These are phyloP conservation scores for Cylindrodendrum hubeiense DNA, from an alignment of 2,329 filamentous ascomycete genomes.

Conservation along the genomic window DNA sequence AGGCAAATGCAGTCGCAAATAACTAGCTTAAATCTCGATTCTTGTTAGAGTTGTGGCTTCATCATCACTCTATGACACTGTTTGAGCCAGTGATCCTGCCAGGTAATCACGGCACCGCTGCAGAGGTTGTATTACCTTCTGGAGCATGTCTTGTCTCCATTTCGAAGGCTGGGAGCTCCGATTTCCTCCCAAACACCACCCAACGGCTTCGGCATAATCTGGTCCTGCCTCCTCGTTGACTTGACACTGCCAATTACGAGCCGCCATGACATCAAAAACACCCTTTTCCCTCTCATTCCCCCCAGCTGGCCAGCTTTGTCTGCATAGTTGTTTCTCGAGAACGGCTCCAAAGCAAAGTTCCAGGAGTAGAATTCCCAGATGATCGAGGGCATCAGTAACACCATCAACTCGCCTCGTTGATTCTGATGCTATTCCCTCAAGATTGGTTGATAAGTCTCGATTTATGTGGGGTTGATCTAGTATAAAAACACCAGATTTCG, in stretches of 20 bases:
- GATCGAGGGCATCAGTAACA: neutral
- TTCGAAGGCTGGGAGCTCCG: neutral
- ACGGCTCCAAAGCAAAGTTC: neutral
- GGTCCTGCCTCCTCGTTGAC: constrained; percentile 14
- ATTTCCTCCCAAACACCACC: constrained; percentile 17
- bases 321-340: neutral
- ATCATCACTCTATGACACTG: neutral
- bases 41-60: too few species aligned
- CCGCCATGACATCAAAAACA: constrained; percentile 12
- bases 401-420: neutral
- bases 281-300: neutral
- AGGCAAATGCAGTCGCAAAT: too few species aligned
- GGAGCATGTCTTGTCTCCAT: constrained; percentile 26
- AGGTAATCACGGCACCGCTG: constrained; percentile 2
- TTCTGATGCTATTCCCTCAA: neutral
- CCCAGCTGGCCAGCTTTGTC: neutral
- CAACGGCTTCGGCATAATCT: constrained; percentile 19
- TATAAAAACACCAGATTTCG: neutral
- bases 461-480: neutral
- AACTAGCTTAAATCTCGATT: too few species aligned
- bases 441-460: neutral
- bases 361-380: neutral
- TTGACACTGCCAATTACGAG: constrained; percentile 14
- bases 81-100: neutral
- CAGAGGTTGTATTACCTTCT: constrained; percentile 8